These are phyloP conservation scores for Aureobasidium lini DNA, from an alignment of 2,329 filamentous ascomycete genomes.

Conservation along the genomic window DNA sequence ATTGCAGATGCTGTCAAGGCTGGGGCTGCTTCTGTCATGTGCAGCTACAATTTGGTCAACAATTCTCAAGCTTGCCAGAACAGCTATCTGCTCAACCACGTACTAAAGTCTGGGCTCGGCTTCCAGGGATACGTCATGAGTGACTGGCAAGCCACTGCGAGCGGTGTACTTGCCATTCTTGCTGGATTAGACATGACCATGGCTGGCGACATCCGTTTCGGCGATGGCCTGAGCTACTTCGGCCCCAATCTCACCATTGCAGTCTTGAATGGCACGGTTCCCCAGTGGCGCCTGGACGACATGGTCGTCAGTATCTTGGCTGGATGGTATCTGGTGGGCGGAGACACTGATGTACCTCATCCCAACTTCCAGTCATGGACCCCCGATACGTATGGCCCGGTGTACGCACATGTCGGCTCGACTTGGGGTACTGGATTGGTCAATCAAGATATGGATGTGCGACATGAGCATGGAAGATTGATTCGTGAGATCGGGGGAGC, in stretches of 20 bases:
- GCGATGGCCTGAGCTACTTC: constrained; percentile 19
- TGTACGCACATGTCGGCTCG: constrained; percentile 54
- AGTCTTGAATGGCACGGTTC: constrained; percentile 21
- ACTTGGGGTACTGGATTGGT: constrained; percentile 43
- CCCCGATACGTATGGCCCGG: constrained; percentile 54
- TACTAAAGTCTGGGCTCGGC: constrained; percentile 62
- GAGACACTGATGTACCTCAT: constrained; percentile 39
- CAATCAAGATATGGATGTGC: constrained; percentile 73
- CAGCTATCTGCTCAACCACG: constrained; percentile 55
- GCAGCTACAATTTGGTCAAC: constrained; percentile 50
- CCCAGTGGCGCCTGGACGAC: constrained; percentile 33
- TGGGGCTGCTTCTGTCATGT: constrained; percentile 54
- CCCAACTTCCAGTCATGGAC: constrained; percentile 43
- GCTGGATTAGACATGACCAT: constrained; percentile 60
- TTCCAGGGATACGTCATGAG: constrained; percentile 62
- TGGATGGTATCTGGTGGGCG: constrained; percentile 42
- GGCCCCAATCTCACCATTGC: constrained; percentile 22
- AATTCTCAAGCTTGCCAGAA: constrained; percentile 61
- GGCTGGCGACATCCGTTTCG: constrained; percentile 42
- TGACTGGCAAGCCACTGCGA: constrained; percentile 61
- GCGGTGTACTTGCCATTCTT: constrained; percentile 51
- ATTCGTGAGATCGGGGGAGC: constrained; percentile 58
- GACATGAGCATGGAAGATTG: constrained; percentile 59
- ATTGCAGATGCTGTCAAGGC: constrained; percentile 55
- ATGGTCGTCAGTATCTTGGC: constrained; percentile 39